Percentiles rank a stretch among this genome's conserved stretches.
These are phyloP conservation scores for Phytophthora tentaculata DNA, from an alignment of 352 stramenopile species.

Conservation along the genomic window DNA sequence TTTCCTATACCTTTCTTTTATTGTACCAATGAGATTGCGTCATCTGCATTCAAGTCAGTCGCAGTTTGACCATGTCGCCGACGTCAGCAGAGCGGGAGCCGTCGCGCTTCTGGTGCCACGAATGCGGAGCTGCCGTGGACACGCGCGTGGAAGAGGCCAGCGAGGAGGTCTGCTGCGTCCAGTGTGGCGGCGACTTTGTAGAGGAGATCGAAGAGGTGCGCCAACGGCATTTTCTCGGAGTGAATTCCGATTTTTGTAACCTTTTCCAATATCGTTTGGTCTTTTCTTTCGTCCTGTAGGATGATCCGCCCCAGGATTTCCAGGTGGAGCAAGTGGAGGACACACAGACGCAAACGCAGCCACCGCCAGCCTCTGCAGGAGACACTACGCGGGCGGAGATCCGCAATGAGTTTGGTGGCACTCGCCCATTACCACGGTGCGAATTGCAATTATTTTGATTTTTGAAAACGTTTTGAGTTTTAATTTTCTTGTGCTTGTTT, in stretches of 20 bases:
- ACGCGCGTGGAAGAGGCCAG: constrained; percentile 64
- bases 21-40: constrained; percentile 37
- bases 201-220: constrained; percentile 81
- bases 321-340: constrained; percentile 32
- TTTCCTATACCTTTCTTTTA: constrained; percentile 4
- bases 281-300: constrained; percentile 38
- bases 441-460: not conserved
- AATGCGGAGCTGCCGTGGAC: constrained; percentile 61
- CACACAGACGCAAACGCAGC: constrained; percentile 29
- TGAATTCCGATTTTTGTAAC: constrained; percentile 3
- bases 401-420: constrained; percentile 43
- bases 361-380: constrained; percentile 2
- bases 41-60: constrained; percentile 34
- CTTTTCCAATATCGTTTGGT: constrained; percentile 10
- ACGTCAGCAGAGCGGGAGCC: constrained; percentile 21
- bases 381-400: constrained; percentile 27
- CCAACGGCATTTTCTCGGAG: not conserved
- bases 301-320: constrained; percentile 74
- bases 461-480: constrained; percentile 1
- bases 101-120: constrained; percentile 85
- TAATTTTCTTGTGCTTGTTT: not conserved
- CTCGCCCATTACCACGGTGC: constrained; percentile 27
- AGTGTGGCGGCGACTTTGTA: constrained; percentile 84
- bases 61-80: constrained; percentile 27
- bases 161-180: constrained; percentile 74